These are phyloP conservation scores for Didymosphaeria variabile DNA, from an alignment of 2,329 filamentous ascomycete genomes.

Conservation along the genomic window DNA sequence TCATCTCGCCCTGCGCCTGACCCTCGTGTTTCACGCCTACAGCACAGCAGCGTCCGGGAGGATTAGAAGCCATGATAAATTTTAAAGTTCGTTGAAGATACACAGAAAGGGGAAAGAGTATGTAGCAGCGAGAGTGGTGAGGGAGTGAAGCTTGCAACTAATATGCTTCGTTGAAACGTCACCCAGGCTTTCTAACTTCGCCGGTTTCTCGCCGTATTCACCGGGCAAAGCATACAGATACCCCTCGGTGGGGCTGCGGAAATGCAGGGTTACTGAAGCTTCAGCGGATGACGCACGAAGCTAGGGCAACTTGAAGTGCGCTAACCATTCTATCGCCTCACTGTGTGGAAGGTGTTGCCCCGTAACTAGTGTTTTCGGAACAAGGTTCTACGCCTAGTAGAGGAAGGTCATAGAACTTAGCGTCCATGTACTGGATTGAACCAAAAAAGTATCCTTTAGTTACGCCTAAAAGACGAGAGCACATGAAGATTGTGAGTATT, in stretches of 20 bases:
- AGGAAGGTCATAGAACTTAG: no score
- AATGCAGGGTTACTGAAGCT: background rate
- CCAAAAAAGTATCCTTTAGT: no score
- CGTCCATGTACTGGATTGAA: no score
- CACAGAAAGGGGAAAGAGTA: background rate
- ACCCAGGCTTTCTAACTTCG: background rate
- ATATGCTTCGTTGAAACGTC: background rate
- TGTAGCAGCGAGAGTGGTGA: background rate
- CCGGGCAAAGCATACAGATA: background rate
- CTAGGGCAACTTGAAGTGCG: background rate
- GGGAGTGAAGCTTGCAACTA: background rate
- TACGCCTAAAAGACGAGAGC: no score
- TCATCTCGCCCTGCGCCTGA: slow-evolving; percentile 57
- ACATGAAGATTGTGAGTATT: background rate
- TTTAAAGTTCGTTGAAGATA: background rate
- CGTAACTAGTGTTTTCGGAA: no score
- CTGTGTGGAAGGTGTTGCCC: no score
- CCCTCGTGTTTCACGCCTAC: slow-evolving; percentile 63
- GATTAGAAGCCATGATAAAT: slow-evolving; percentile 59
- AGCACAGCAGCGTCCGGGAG: slow-evolving; percentile 59
- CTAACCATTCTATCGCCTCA: background rate
- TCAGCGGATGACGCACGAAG: slow-evolving; percentile 3
- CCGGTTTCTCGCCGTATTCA: slow-evolving; percentile 9
- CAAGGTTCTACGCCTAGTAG: no score
- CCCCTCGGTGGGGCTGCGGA: slow-evolving; percentile 9